A percentile compares a stretch with the other conserved stretches of the same genome.
Evolutionary conservation across 352 stramenopile species (phyloP).

Genomic region (Globisporangium abappressorium): DNA sequence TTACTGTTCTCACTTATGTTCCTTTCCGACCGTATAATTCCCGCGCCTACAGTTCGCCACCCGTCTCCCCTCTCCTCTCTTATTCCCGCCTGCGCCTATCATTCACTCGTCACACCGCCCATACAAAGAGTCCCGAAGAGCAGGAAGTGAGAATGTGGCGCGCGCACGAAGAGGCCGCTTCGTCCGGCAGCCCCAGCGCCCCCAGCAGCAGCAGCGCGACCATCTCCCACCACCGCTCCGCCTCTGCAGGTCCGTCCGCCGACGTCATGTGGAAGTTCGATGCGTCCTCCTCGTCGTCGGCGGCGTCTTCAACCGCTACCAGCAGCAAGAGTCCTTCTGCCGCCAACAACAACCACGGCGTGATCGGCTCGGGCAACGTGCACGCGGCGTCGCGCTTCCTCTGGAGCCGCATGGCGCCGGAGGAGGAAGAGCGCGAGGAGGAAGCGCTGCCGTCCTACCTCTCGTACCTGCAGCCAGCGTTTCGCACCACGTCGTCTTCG

Average conservation of each 20-base stretch:
- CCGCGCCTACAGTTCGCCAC: not conserved
- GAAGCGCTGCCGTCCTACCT: conserved; percentile 70
- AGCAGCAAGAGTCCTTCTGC: not conserved
- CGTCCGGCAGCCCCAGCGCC: not conserved
- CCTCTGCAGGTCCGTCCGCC: not conserved
- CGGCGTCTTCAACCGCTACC: not conserved
- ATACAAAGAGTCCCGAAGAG: not conserved
- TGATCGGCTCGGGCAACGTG: conserved; percentile 36
- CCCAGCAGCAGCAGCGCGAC: not conserved
- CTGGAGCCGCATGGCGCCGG: conserved; percentile 62
- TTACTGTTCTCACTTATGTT: too few species aligned
- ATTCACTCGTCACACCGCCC: conserved; percentile 9
- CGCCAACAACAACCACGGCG: conserved; percentile 23
- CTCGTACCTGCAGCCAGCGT: conserved; percentile 59
- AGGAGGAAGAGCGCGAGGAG: conserved; percentile 70
- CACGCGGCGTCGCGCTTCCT: conserved; percentile 31
- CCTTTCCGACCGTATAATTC: not conserved
- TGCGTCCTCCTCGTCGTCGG: not conserved
- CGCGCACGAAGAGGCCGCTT: conserved; percentile 6
- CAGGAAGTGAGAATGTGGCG: conserved; percentile 12
- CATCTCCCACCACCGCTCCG: not conserved
- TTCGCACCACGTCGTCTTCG: conserved; percentile 23
- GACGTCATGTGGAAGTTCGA: conserved; percentile 17
- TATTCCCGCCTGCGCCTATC: conserved; percentile 2
- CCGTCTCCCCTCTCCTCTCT: not conserved